phyloP scores from a whole-genome alignment of 2,329 filamentous ascomycete species.

The Monosporascus sp. region DNA sequence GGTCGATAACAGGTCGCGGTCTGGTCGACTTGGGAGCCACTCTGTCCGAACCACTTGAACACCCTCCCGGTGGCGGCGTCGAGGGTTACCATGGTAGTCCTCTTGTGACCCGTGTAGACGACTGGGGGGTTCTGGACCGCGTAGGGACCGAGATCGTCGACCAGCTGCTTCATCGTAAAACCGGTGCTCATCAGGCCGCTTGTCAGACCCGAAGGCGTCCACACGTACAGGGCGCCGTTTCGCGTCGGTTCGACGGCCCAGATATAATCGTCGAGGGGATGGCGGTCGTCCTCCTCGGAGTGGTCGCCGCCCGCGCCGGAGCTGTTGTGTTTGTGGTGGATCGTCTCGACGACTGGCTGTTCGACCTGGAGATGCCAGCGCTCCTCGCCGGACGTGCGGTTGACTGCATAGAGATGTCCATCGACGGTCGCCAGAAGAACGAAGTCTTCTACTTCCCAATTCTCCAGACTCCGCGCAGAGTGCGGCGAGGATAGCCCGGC shows the following conservation, averaged over 20 bases:
- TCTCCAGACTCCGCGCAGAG: conserved; percentile 93
- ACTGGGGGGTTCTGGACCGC: conserved; percentile 69
- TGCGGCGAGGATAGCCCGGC: conserved; percentile 75
- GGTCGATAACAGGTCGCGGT: conserved; percentile 71
- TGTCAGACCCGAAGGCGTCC: conserved; percentile 60
- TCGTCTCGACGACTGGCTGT: conserved; percentile 85
- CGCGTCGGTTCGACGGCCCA: conserved; percentile 93
- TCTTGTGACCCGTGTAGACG: conserved; percentile 87
- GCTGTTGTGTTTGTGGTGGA: conserved; percentile 67
- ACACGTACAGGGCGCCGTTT: conserved; percentile 82
- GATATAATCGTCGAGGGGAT: conserved; percentile 74
- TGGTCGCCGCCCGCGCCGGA: conserved; percentile 40
- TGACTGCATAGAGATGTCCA: conserved; percentile 87
- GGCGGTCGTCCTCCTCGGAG: conserved; percentile 46
- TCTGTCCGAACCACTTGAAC: conserved; percentile 76
- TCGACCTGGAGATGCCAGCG: conserved; percentile 83
- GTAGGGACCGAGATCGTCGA: conserved; percentile 77
- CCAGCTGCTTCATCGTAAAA: conserved; percentile 77
- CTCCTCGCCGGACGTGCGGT: conserved; percentile 77
- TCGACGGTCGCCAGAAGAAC: conserved; percentile 99
- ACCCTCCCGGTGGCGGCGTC: conserved; percentile 81
- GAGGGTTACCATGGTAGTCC: conserved; percentile 81
- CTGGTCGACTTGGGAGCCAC: conserved; percentile 61
- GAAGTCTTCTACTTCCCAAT: conserved; percentile 99
- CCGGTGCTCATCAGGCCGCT: conserved; percentile 59